Conservation (phyloP, 192 early-diverging fungal genomes). For the Dimargaris xerosporica region DNA sequence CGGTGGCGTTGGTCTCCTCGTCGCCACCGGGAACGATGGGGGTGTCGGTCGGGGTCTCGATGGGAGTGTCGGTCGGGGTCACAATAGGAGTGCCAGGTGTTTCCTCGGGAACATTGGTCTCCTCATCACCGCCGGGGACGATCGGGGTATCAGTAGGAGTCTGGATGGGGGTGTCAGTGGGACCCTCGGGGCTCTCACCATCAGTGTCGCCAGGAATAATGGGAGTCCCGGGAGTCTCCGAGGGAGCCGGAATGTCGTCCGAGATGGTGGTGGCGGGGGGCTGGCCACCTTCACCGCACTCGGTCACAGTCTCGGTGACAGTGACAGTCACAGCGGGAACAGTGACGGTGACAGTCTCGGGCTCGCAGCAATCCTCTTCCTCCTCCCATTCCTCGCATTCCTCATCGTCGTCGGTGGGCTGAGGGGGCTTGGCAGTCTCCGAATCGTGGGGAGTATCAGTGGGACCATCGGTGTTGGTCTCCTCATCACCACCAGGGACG, state of each 20-base stretch:
- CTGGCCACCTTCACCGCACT: background rate
- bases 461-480: background rate
- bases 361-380: background rate
- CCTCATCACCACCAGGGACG: background rate
- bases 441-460: background rate
- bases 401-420: background rate
- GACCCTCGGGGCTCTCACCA: background rate
- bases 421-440: background rate
- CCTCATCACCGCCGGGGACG: background rate
- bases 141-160: background rate
- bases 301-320: background rate
- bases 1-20: background rate
- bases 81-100: too few species aligned
- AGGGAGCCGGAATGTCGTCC: background rate
- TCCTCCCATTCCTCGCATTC: constrained; percentile 5
- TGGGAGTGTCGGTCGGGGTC: too few species aligned
- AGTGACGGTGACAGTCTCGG: constrained; percentile 9
- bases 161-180: background rate
- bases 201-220: background rate
- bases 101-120: too few species aligned
- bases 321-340: constrained; percentile 7
- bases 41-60: background rate
- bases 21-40: background rate
- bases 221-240: background rate
- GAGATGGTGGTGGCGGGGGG: background rate